Conservation (phyloP, 176 grass and related monocot genomes). For the Triticum timopheevii region DNA sequence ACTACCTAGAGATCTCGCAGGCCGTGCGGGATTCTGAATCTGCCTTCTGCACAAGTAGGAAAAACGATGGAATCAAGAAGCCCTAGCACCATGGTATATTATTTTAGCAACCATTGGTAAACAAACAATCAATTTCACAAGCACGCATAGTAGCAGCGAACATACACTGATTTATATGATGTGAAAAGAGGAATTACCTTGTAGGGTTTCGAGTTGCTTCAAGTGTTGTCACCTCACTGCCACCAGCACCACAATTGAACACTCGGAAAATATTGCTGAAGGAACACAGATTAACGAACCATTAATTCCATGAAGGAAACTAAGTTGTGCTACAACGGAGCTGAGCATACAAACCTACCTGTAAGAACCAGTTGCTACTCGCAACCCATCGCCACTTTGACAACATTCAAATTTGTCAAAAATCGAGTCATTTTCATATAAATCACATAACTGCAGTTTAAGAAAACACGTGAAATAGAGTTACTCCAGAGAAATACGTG, state of each 20-base stretch:
- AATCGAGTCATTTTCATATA: slow-evolving; percentile 99
- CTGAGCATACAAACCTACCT: slow-evolving; percentile 50
- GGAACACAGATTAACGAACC: slow-evolving; percentile 27
- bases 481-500: background rate
- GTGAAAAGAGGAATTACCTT: slow-evolving; percentile 55
- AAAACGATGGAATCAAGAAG: slow-evolving; percentile 13
- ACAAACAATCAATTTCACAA: slow-evolving; percentile 12
- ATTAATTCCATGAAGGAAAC: slow-evolving; percentile 30
- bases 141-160: background rate
- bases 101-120: background rate
- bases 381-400: slow-evolving; percentile 87
- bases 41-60: slow-evolving; percentile 62
- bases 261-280: slow-evolving; percentile 88
- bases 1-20: slow-evolving; percentile 54
- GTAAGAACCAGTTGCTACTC: slow-evolving; percentile 94
- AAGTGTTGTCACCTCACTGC: slow-evolving; percentile 69
- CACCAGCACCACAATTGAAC: slow-evolving; percentile 60
- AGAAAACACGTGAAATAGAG: slow-evolving; percentile 32
- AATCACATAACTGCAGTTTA: slow-evolving; percentile 84
- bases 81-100: background rate
- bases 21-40: slow-evolving; percentile 55
- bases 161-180: background rate
- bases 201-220: slow-evolving; percentile 95
- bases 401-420: slow-evolving; percentile 99
- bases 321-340: slow-evolving; percentile 6